Evolutionary conservation across 805 yeast species (phyloP), one percentile per base, ranked within the genome.

Genomic region (Blastobotrys americana): DNA sequence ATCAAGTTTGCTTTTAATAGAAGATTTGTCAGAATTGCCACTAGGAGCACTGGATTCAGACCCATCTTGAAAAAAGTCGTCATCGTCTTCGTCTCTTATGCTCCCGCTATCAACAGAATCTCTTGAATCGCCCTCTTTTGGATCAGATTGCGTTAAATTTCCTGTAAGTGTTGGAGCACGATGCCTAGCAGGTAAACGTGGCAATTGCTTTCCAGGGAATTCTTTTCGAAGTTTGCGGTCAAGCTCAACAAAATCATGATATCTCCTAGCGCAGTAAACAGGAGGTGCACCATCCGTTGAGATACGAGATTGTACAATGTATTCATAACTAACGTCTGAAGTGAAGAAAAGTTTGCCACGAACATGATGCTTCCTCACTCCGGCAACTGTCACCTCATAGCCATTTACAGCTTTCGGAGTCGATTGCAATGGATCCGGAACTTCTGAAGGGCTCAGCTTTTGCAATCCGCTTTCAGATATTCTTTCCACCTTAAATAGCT

Each of bases 141-240:
- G 23, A 19, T 42, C 22, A 25, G 17, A 22, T 44, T 45, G 17
- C 8, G 8, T 25, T 13, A 25, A 25, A 25, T 25, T 25, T 13
- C 13, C 31, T 8, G 31, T 25, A 25, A 25, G 10, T 5, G 43
- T 31, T n/a, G 55, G 34, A 5, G 50, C 21, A 47, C 70, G 71
- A 27, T 73, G 72, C 55, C 76, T 79, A 28, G 67, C 69, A 0
- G 93, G 93, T 18, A 84, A 56, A 8, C 61, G 65, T 3, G 82
- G 78, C 17, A 84, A 60, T 6, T 73, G 75, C 43, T 78, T 75
- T 0, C 90, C 94, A 0, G 96, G 95, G 53, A 76, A 84, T 38
- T 64, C 66, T 34, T 66, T 65, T 5, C 52, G 51, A 44, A 88
- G 62, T n/a, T 59, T 55, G 20, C 65, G 62, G 46, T 81, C 77